phyloP scores from a whole-genome alignment of 169 alveolate genomes.

The Plasmodium malariae region DNA sequence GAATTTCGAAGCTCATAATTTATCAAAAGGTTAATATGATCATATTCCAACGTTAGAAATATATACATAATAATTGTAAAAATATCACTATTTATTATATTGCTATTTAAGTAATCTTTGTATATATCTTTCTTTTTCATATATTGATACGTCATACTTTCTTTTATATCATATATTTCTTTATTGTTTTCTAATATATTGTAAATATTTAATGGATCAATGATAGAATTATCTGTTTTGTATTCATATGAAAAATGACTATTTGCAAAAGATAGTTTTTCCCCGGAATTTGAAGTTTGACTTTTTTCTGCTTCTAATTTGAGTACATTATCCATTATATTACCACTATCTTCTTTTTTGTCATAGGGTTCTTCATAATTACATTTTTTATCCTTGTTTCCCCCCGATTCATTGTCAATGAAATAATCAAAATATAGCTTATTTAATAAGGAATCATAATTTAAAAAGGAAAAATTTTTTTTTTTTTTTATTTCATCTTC shows the following conservation, averaged over 20 bases:
- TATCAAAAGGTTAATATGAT: slow-evolving; percentile 53
- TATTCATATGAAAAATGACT: slow-evolving; percentile 47
- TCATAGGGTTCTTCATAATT: not conserved
- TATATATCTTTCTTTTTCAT: slow-evolving; percentile 35
- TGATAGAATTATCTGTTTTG: slow-evolving; percentile 3
- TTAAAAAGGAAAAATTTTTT: slow-evolving; percentile 33
- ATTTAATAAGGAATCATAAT: slow-evolving; percentile 44
- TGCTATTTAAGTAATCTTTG: slow-evolving; percentile 14
- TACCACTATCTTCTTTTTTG: not conserved
- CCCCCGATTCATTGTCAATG: not conserved
- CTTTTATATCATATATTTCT: slow-evolving; percentile 1
- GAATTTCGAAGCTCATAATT: slow-evolving; percentile 42
- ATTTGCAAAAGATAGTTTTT: slow-evolving; percentile 17
- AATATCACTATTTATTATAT: slow-evolving; percentile 11
- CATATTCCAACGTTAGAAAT: slow-evolving; percentile 61
- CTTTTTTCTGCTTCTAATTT: not conserved
- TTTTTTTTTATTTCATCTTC: slow-evolving; percentile 6
- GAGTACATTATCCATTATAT: not conserved
- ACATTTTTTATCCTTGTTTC: not conserved
- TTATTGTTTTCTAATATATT: slow-evolving; percentile 57
- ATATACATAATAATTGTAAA: slow-evolving; percentile 46
- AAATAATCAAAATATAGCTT: slow-evolving; percentile 60
- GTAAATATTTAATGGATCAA: slow-evolving; percentile 66
- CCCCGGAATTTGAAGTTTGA: not conserved
- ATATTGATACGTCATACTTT: not conserved